These are phyloP conservation scores for Haemoproteus tartakovskyi DNA, from an alignment of 169 alveolate species.

Conservation along the genomic window DNA sequence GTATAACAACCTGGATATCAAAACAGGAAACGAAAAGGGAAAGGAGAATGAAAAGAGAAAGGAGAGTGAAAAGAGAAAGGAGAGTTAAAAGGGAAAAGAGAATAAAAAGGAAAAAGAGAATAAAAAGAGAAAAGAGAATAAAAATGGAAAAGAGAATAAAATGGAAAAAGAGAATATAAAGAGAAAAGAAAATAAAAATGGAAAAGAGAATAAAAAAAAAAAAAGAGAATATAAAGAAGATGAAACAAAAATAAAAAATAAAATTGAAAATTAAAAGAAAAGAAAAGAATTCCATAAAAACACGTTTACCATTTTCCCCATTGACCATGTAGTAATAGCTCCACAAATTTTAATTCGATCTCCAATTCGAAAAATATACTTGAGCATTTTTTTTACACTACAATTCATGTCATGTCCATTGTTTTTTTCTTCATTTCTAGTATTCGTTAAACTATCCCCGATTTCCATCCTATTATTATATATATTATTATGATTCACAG, in stretches of 20 bases:
- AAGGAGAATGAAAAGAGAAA: no score
- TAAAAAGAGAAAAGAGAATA: background rate
- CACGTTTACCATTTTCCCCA: conserved; percentile 74
- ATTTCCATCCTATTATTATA: no score
- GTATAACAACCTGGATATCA: conserved; percentile 64
- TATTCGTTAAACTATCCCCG: no score
- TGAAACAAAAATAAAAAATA: no score
- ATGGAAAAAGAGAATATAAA: background rate
- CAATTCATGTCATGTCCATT: conserved; percentile 64
- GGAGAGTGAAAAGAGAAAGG: background rate
- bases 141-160: no score
- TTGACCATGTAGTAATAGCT: conserved; percentile 77
- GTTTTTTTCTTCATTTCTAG: conserved; percentile 36
- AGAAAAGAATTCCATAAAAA: no score
- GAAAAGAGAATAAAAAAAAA: no score
- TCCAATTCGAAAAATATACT: conserved; percentile 75
- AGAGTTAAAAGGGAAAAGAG: background rate
- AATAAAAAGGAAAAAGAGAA: background rate
- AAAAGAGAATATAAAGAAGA: no score
- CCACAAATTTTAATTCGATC: conserved; percentile 70
- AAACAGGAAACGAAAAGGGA: no score
- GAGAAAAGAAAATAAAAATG: no score
- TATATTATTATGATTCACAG: no score
- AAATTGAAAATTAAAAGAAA: background rate
- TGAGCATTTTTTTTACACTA: conserved; percentile 71